Evolutionary conservation across 2,329 filamentous ascomycete genomes (phyloP).

Genomic region (Myriosclerotinia duriaeana): DNA sequence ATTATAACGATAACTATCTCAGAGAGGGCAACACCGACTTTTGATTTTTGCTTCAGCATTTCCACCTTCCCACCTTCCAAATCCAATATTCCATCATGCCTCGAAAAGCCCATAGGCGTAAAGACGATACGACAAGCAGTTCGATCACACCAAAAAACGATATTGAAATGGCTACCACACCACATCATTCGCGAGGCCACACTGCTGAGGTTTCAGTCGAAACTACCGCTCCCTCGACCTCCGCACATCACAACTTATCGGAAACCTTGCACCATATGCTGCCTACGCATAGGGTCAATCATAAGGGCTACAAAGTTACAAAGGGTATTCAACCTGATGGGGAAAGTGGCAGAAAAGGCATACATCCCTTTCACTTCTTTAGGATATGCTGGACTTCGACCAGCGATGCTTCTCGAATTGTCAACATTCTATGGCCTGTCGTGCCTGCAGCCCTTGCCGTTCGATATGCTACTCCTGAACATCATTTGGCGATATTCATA

Average conservation of each 20-base stretch:
- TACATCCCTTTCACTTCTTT: constrained; percentile 64
- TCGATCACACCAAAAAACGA: constrained; percentile 8
- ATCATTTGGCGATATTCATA: constrained; percentile 64
- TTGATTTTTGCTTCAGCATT: neutral
- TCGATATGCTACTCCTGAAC: constrained; percentile 53
- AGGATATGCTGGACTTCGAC: constrained; percentile 63
- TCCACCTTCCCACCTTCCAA: neutral
- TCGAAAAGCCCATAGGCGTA: neutral
- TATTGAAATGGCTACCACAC: constrained; percentile 23
- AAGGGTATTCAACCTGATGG: constrained; percentile 50
- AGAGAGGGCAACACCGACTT: constrained; percentile 3
- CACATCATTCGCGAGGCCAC: neutral
- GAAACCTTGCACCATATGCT: constrained; percentile 17
- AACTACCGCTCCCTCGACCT: constrained; percentile 6
- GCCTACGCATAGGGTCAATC: constrained; percentile 27
- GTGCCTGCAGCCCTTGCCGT: constrained; percentile 71
- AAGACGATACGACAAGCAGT: constrained; percentile 4
- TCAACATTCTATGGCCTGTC: constrained; percentile 73
- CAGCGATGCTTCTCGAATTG: constrained; percentile 60
- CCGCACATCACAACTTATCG: constrained; percentile 22
- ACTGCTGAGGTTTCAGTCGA: constrained; percentile 21
- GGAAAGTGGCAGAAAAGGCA: constrained; percentile 66
- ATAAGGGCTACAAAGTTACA: constrained; percentile 38
- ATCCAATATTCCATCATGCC: constrained; percentile 12
- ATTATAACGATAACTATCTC: neutral